phyloP scores from a whole-genome alignment of 2,329 filamentous ascomycete genomes.

The Penicillium sp. region DNA sequence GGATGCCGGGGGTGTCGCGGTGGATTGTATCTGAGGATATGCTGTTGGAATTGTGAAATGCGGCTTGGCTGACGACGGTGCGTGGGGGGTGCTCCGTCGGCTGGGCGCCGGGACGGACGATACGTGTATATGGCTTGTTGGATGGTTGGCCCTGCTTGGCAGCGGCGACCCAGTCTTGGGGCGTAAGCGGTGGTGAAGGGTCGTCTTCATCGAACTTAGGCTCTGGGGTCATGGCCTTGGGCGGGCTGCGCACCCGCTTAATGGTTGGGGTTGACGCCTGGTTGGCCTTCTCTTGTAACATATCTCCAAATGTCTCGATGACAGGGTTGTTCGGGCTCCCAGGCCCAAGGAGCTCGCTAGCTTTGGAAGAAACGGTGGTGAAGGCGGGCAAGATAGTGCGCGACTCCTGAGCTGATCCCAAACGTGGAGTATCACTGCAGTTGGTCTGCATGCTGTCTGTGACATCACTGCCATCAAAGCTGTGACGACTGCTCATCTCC shows the following conservation, averaged over 20 bases:
- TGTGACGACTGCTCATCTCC: slow-evolving; percentile 32
- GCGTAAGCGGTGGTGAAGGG: slow-evolving; percentile 36
- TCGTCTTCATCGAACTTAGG: slow-evolving; percentile 5
- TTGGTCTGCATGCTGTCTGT: slow-evolving; percentile 34
- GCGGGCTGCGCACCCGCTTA: slow-evolving; percentile 23
- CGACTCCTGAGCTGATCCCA: slow-evolving; percentile 23
- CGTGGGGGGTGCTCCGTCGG: slow-evolving; percentile 6
- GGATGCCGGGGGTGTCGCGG: slow-evolving; percentile 25
- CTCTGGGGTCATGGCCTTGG: slow-evolving; percentile 18
- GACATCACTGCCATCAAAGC: slow-evolving; percentile 30
- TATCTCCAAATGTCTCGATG: slow-evolving; percentile 21
- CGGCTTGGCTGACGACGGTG: slow-evolving; percentile 20
- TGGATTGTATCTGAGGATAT: slow-evolving; percentile 27
- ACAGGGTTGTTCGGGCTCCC: slow-evolving; percentile 24
- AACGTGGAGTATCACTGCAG: slow-evolving; percentile 31
- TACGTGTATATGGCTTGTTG: slow-evolving; percentile 14
- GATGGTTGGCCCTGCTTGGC: slow-evolving; percentile 29
- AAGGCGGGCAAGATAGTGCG: slow-evolving; percentile 35
- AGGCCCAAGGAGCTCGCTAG: slow-evolving; percentile 25
- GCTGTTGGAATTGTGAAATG: slow-evolving; percentile 29
- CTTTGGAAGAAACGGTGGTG: slow-evolving; percentile 28
- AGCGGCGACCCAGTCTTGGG: slow-evolving; percentile 44
- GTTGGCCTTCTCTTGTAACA: slow-evolving; percentile 22
- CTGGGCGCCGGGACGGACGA: slow-evolving; percentile 5
- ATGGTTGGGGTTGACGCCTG: slow-evolving; percentile 23